Evolutionary conservation across 73 alveolate species (phyloP).

Genomic region (Symbiodinium pilosum): DNA sequence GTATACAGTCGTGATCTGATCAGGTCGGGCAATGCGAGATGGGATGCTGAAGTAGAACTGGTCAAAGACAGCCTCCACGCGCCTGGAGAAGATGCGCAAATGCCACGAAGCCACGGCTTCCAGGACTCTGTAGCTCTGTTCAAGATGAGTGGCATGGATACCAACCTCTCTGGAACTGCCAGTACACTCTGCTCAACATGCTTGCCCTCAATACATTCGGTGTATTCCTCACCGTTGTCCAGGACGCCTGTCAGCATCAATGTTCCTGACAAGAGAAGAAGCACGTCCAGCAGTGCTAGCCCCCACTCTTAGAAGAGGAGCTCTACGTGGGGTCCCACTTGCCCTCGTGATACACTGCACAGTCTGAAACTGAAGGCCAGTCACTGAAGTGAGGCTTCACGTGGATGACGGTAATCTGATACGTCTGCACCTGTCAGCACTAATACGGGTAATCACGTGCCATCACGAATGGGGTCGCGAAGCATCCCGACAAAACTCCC

Average conservation of each 20-base stretch:
- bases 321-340: not conserved
- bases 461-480: no score
- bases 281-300: not conserved
- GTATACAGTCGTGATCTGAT: not conserved
- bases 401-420: not conserved
- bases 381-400: not conserved
- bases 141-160: not conserved
- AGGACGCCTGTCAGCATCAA: not conserved
- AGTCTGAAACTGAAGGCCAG: not conserved
- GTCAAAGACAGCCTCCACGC: constrained; percentile 16
- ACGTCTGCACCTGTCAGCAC: constrained; percentile 13
- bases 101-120: no score
- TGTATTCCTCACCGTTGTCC: not conserved
- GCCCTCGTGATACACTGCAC: no score
- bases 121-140: no score
- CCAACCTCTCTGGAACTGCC: constrained; percentile 4
- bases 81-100: not conserved
- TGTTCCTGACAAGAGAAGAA: not conserved
- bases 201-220: not conserved
- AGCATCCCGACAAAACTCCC: no score
- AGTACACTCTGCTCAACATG: not conserved
- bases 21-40: no score
- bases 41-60: constrained; percentile 26
- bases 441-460: no score
- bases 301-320: not conserved